phyloP scores from a whole-genome alignment of 2,329 filamentous ascomycete genomes.

The Claviceps monticola region DNA sequence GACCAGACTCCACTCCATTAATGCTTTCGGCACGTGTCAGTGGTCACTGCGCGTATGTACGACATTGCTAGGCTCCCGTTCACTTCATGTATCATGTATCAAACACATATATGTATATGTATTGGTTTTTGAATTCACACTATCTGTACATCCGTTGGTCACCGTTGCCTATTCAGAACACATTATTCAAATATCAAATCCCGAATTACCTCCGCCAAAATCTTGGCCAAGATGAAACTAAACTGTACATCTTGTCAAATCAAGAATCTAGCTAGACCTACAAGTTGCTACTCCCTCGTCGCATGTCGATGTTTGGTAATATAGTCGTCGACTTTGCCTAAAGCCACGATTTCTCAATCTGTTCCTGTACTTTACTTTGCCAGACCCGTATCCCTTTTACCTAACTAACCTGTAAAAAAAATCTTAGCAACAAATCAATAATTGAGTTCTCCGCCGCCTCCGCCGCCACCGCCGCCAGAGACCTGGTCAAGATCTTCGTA shows the following conservation, averaged over 20 bases:
- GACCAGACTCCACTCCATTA: neutral
- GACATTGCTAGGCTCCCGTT: too few species aligned
- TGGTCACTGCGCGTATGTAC: too few species aligned
- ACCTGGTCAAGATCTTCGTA: conserved; percentile 95
- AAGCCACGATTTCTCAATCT: neutral
- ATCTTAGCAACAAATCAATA: conserved; percentile 39
- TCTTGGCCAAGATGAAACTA: neutral
- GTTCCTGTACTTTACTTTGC: neutral
- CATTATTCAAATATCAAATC: neutral
- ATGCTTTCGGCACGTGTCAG: too few species aligned
- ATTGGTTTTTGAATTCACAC: neutral
- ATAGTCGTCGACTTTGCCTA: neutral
- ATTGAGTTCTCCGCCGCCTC: conserved; percentile 76
- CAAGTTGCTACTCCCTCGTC: neutral
- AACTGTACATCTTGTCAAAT: neutral
- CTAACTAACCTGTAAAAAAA: conserved; percentile 15
- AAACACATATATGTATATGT: too few species aligned
- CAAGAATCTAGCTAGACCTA: neutral
- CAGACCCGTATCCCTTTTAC: conserved; percentile 2
- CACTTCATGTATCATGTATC: too few species aligned
- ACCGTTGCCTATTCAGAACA: conserved; percentile 1
- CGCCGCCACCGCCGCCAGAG: conserved; percentile 53
- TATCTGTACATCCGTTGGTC: neutral
- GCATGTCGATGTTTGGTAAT: neutral
- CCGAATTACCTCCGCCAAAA: neutral